These are phyloP conservation scores for Aechmea fasciata DNA, from an alignment of 176 grass and related monocot genomes.

Conservation along the genomic window DNA sequence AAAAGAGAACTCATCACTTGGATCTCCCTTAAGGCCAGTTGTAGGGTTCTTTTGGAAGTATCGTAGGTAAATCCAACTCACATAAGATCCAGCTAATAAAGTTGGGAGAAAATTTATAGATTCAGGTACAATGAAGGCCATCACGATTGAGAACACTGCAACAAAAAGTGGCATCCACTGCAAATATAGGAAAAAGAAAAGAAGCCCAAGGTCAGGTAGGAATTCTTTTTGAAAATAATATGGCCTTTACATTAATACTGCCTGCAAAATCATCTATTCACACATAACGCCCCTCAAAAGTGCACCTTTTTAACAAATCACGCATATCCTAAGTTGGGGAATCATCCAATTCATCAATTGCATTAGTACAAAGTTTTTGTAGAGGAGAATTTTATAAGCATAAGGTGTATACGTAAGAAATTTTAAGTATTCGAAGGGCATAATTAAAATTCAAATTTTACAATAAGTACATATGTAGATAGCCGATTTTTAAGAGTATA, in stretches of 20 bases:
- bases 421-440: no score
- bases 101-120: conserved; percentile 92
- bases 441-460: no score
- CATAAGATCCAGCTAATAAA: conserved; percentile 78
- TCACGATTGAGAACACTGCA: conserved; percentile 60
- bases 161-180: conserved; percentile 98
- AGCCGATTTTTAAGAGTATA: no score
- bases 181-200: conserved; percentile 8
- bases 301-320: not conserved
- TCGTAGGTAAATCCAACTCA: conserved; percentile 96
- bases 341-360: not conserved
- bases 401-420: no score
- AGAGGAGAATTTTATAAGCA: no score
- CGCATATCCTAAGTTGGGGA: not conserved
- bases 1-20: conserved; percentile 95
- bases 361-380: no score
- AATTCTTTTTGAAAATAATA: no score
- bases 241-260: no score
- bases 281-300: no score
- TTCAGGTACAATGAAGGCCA: conserved; percentile 80
- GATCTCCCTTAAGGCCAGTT: conserved; percentile 88
- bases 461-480: no score
- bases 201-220: not conserved
- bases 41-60: conserved; percentile 88
- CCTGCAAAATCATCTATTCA: no score